Evolutionary conservation across 1,284 basidiomycete species (phyloP).

Genomic region (Naganishia cerealis): DNA sequence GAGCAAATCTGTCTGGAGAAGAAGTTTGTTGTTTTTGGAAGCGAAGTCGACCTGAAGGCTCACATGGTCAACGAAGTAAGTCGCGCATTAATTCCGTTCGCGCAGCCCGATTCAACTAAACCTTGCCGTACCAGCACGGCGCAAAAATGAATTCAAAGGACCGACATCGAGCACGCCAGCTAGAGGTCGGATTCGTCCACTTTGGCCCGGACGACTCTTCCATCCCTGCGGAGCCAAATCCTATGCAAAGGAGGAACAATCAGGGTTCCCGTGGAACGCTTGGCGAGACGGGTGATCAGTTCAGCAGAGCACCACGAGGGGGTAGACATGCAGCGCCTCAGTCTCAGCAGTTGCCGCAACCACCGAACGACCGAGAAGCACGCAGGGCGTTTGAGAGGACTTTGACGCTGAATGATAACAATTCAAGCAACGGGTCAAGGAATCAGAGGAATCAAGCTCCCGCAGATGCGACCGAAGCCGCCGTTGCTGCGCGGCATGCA

Average conservation of each 20-base stretch:
- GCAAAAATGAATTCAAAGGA: constrained; percentile 75
- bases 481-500: constrained; percentile 60
- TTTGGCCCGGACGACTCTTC: constrained; percentile 31
- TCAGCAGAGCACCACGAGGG: constrained; percentile 26
- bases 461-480: constrained; percentile 43
- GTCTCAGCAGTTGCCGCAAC: constrained; percentile 30
- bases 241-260: constrained; percentile 8
- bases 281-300: constrained; percentile 30
- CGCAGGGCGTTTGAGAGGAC: constrained; percentile 33
- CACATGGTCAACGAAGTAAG: constrained; percentile 68
- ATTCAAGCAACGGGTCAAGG: neutral
- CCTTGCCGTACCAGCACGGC: constrained; percentile 61
- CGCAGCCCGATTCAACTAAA: neutral
- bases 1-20: constrained; percentile 73
- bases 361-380: constrained; percentile 16
- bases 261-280: neutral
- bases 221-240: constrained; percentile 31
- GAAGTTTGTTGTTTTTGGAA: constrained; percentile 93
- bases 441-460: constrained; percentile 1
- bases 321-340: constrained; percentile 23
- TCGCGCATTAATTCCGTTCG: neutral
- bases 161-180: constrained; percentile 71
- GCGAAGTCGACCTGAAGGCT: constrained; percentile 82
- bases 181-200: constrained; percentile 70
- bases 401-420: constrained; percentile 20